Conservation (phyloP, 2,329 filamentous ascomycete species). For the Cryphonectria nitschkei region DNA sequence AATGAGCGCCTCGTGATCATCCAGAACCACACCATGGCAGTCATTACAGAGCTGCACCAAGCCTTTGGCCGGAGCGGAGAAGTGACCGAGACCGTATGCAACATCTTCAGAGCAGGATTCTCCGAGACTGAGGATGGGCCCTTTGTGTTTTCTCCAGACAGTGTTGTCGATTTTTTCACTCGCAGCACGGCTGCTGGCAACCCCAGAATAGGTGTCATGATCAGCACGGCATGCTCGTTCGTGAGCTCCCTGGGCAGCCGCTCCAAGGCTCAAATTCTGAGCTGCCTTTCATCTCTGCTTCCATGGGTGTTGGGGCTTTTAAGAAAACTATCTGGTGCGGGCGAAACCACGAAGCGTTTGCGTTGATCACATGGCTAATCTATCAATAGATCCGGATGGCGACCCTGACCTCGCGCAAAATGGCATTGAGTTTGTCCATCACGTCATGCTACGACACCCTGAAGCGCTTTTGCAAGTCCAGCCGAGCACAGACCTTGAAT, state of each 20-base stretch:
- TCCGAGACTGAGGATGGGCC: slow-evolving; percentile 74
- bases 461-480: slow-evolving; percentile 64
- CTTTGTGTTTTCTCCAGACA: slow-evolving; percentile 71
- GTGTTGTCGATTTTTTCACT: slow-evolving; percentile 69
- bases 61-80: slow-evolving; percentile 66
- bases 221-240: slow-evolving; percentile 74
- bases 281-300: slow-evolving; percentile 57
- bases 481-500: slow-evolving; percentile 60
- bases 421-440: slow-evolving; percentile 72
- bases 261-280: slow-evolving; percentile 47
- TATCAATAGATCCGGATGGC: slow-evolving; percentile 54
- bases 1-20: slow-evolving; percentile 38
- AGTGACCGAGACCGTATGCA: slow-evolving; percentile 72
- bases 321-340: slow-evolving; percentile 61
- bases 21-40: slow-evolving; percentile 51
- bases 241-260: slow-evolving; percentile 60
- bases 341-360: background rate
- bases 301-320: slow-evolving; percentile 67
- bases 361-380: slow-evolving; percentile 22
- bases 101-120: slow-evolving; percentile 73
- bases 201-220: slow-evolving; percentile 68
- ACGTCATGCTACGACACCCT: slow-evolving; percentile 64
- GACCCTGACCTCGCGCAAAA: slow-evolving; percentile 76
- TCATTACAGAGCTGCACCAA: slow-evolving; percentile 51
- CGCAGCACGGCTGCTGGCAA: slow-evolving; percentile 56